Conservation (phyloP, 192 early-diverging fungal species). For the Phycomyces blakesleeanus region DNA sequence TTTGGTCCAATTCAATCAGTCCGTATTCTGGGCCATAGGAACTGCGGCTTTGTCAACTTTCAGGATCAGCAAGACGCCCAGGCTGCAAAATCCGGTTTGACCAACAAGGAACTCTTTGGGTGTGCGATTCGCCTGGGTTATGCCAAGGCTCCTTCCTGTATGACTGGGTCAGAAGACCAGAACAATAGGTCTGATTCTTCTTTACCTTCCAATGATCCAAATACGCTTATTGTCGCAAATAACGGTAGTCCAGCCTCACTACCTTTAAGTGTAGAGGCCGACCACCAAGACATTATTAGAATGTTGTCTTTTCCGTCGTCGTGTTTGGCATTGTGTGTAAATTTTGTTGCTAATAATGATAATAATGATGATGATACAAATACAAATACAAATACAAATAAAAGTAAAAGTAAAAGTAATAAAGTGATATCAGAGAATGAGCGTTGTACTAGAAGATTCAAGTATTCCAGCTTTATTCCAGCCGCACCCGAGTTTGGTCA, state of each 20-base stretch:
- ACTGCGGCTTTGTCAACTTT: conserved; percentile 98
- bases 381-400: no score
- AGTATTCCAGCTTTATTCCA: conserved; percentile 46
- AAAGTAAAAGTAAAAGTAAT: no score
- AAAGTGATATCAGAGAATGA: no score
- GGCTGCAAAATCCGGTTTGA: conserved; percentile 77
- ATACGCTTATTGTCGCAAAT: no score
- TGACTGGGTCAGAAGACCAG: conserved; percentile 27
- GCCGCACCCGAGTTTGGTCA: conserved; percentile 65
- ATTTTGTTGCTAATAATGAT: no score
- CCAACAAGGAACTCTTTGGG: conserved; percentile 85
- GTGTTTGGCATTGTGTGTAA: no score
- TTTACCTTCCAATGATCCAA: no score
- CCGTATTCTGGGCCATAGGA: conserved; percentile 92
- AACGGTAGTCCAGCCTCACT: no score
- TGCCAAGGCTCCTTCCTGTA: conserved; percentile 86
- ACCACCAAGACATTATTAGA: conserved; percentile 17
- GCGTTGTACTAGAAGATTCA: no score
- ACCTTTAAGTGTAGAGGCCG: conserved; percentile 35
- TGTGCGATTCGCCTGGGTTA: conserved; percentile 89
- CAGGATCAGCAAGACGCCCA: conserved; percentile 86
- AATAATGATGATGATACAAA: no score
- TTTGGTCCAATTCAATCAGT: conserved; percentile 93
- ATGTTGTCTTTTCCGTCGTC: no score
- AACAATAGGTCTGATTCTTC: neutral